phyloP scores from a whole-genome alignment of 2,329 filamentous ascomycete genomes.

The Hymenoscyphus infarciens region DNA sequence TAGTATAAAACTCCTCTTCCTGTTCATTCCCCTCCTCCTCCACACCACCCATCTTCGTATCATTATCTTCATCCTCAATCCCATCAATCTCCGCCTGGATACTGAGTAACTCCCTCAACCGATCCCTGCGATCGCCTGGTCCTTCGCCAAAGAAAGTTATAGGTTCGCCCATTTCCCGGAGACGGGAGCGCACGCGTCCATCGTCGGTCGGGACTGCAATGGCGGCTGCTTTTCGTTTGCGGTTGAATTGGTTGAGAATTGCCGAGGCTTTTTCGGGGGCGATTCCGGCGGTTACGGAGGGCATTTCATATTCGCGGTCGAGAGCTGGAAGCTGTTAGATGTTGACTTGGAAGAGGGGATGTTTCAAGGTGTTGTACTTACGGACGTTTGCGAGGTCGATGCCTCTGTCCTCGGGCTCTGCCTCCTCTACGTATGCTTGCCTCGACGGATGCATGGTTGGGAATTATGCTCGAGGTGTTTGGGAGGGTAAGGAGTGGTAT shows the following conservation, averaged over 20 bases:
- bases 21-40: constrained; percentile 56
- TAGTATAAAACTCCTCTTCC: constrained; percentile 94
- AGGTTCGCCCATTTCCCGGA: constrained; percentile 87
- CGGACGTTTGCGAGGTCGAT: constrained; percentile 61
- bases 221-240: constrained; percentile 82
- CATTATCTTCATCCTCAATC: constrained; percentile 56
- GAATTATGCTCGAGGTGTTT: not conserved
- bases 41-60: constrained; percentile 53
- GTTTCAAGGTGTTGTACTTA: constrained; percentile 41
- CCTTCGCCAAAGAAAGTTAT: constrained; percentile 94
- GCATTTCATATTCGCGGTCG: constrained; percentile 71
- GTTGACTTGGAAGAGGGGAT: constrained; percentile 26
- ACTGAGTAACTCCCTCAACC: constrained; percentile 76
- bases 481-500: not conserved
- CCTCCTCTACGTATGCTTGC: constrained; percentile 92
- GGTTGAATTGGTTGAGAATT: constrained; percentile 67
- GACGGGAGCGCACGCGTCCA: constrained; percentile 71
- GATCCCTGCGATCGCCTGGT: constrained; percentile 77
- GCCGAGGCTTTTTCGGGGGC: constrained; percentile 35
- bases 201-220: constrained; percentile 95
- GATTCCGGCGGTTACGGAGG: constrained; percentile 32
- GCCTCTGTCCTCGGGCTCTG: constrained; percentile 50
- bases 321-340: constrained; percentile 43
- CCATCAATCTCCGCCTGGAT: constrained; percentile 63
- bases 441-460: constrained; percentile 75